phyloP scores from a whole-genome alignment of 176 grass and related monocot species.

The Carex pumila region DNA sequence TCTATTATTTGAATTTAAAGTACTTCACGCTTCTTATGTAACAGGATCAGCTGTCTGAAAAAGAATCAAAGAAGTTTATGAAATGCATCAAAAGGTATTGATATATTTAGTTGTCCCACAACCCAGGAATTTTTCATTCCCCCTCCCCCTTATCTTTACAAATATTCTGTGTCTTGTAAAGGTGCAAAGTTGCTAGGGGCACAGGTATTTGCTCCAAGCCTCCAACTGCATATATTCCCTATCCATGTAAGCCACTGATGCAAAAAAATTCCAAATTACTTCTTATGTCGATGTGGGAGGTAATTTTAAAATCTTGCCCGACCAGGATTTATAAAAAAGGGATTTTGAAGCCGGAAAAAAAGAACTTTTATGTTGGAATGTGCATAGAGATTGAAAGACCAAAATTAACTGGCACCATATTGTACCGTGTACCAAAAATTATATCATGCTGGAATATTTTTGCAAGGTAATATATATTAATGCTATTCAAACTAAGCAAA shows the following conservation, averaged over 20 bases:
- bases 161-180: slow-evolving; percentile 18
- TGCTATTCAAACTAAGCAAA: neutral
- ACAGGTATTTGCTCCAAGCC: neutral
- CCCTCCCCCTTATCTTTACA: neutral
- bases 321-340: neutral
- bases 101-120: slow-evolving; percentile 4
- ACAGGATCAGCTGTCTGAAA: slow-evolving; percentile 18
- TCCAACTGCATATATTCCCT: slow-evolving; percentile 8
- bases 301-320: neutral
- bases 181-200: slow-evolving; percentile 3
- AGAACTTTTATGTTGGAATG: neutral
- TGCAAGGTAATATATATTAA: neutral
- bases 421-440: neutral
- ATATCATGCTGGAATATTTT: neutral
- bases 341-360: neutral
- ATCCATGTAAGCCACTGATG: neutral
- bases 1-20: neutral
- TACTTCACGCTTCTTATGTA: slow-evolving; percentile 2
- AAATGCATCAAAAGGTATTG: slow-evolving; percentile 11
- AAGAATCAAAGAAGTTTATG: slow-evolving; percentile 12
- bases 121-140: slow-evolving; percentile 14
- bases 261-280: neutral
- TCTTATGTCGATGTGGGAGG: neutral
- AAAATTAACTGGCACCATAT: neutral
- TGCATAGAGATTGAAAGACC: neutral